Percentiles rank a stretch among this genome's conserved stretches.
phyloP scores from a whole-genome alignment of 1,284 basidiomycete genomes.

The Austroboletus olivaceoglutinosus region DNA sequence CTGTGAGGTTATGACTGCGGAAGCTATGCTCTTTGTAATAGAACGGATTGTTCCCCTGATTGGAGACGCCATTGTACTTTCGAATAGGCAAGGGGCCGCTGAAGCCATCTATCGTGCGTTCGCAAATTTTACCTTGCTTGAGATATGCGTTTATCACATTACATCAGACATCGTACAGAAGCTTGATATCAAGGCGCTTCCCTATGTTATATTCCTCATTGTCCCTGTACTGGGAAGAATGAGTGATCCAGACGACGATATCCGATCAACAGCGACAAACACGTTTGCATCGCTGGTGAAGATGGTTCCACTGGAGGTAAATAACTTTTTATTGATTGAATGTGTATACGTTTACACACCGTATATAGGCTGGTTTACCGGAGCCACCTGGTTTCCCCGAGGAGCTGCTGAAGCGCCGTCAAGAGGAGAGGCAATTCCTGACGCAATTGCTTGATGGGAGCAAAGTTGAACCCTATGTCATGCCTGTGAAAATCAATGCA shows the following conservation, averaged over 20 bases:
- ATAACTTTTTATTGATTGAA: slow-evolving; percentile 14
- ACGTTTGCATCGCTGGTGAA: slow-evolving; percentile 98
- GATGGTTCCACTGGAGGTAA: slow-evolving; percentile 95
- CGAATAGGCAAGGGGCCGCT: slow-evolving; percentile 86
- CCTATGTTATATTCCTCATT: slow-evolving; percentile 96
- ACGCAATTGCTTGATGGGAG: slow-evolving; percentile 92
- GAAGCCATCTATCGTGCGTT: slow-evolving; percentile 88
- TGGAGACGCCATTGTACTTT: slow-evolving; percentile 74
- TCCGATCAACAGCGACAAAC: slow-evolving; percentile 90
- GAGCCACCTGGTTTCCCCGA: slow-evolving; percentile 92
- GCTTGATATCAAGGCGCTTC: slow-evolving; percentile 92
- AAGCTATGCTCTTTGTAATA: slow-evolving; percentile 88
- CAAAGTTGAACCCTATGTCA: slow-evolving; percentile 89
- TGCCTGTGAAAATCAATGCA: slow-evolving; percentile 90
- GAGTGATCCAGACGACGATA: slow-evolving; percentile 92
- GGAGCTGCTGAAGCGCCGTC: slow-evolving; percentile 84
- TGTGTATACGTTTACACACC: not conserved
- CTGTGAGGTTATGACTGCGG: slow-evolving; percentile 80
- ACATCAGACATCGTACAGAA: slow-evolving; percentile 82
- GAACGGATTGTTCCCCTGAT: slow-evolving; percentile 85
- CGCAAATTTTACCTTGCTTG: not conserved
- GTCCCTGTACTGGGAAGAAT: slow-evolving; percentile 96
- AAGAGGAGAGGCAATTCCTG: slow-evolving; percentile 89
- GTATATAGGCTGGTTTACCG: slow-evolving; percentile 86
- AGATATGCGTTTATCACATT: slow-evolving; percentile 7